A percentile compares a stretch with the other conserved stretches of the same genome.
Evolutionary conservation across 257 asterid genomes (phyloP).

Genomic region (Solanum medicagineum): DNA sequence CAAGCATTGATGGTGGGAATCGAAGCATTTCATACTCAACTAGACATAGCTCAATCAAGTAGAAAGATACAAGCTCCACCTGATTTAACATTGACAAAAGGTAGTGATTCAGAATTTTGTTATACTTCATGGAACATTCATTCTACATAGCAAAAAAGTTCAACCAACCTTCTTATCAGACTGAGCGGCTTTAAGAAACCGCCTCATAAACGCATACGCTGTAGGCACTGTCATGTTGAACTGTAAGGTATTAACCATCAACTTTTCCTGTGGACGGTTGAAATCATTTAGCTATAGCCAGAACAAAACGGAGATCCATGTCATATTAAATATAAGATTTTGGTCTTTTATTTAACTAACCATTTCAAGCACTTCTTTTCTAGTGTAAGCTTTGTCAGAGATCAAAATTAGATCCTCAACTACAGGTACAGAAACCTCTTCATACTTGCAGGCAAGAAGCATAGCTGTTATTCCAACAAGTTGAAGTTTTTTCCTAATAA

Average conservation of each 20-base stretch:
- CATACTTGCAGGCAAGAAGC: constrained; percentile 96
- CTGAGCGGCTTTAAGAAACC: constrained; percentile 80
- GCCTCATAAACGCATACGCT: constrained; percentile 71
- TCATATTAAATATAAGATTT: not conserved
- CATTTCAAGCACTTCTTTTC: constrained; percentile 83
- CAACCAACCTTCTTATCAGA: constrained; percentile 53
- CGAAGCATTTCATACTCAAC: constrained; percentile 74
- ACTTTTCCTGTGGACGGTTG: constrained; percentile 47
- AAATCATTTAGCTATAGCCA: not conserved
- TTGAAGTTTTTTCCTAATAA: constrained; percentile 77
- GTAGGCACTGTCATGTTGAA: constrained; percentile 79
- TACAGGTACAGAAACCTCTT: constrained; percentile 91
- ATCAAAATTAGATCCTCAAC: constrained; percentile 84
- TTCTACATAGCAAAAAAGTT: not conserved
- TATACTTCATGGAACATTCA: not conserved
- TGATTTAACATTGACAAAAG: constrained; percentile 1
- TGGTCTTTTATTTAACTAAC: constrained; percentile 9
- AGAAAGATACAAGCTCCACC: constrained; percentile 76
- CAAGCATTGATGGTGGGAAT: constrained; percentile 70
- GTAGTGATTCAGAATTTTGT: not conserved
- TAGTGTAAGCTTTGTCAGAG: constrained; percentile 71
- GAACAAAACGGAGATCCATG: not conserved
- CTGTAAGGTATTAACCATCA: constrained; percentile 60
- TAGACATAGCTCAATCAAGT: constrained; percentile 66
- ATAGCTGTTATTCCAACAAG: constrained; percentile 83